Base-by-base conservation (phyloP, 1,284 basidiomycete species). In the Ganoderma leucocontextum region DNA sequence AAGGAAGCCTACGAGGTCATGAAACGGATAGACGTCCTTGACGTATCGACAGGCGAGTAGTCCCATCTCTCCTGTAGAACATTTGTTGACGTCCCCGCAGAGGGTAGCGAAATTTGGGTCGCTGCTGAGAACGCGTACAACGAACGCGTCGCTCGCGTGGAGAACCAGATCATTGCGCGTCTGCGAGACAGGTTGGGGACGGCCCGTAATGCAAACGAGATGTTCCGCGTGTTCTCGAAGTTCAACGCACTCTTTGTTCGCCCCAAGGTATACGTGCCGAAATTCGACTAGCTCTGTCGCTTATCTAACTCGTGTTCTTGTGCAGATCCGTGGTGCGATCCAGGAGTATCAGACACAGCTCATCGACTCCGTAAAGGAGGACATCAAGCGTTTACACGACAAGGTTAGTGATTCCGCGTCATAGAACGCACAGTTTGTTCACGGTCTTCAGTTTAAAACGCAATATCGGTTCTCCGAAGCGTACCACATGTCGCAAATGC, bases 301-400 rank as follows among this genome's bases (percentile, higher is more conserved):
- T 12, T 12, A 47, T 59, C 29, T 17, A 33, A 55, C 39, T 15
- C 53, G 1, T 2, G 2, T 8, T n/a, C 29, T 63, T n/a, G 19
- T 39, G 17, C 70, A 96, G 94, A 96, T 96, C 80, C 91, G 95
- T 65, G 97, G 97, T 72, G 97, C 97, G 52, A 98, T 99, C 68
- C 96, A 98, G 86, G 98, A 99, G 80, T 99, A 99, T 77, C 98
- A 99, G 81, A 98, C 97, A 1, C 96, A 97, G 71, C 89, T 98
- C 15, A 98, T 98, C 75, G 96, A 98, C 75, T 97, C 95, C 2
- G 97, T 99, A 67, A 99, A 99, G 79, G 95, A 97, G 76, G 97
- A 99, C 78, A 98, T 99, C 80, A 95, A 97, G 74, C 91, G 91
- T 65, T 84, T 99, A 29, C 96, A 99, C 74, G 95, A 97, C 81